Base-by-base conservation (phyloP, 2,329 filamentous ascomycete genomes). In the Fusarium torulosum region DNA sequence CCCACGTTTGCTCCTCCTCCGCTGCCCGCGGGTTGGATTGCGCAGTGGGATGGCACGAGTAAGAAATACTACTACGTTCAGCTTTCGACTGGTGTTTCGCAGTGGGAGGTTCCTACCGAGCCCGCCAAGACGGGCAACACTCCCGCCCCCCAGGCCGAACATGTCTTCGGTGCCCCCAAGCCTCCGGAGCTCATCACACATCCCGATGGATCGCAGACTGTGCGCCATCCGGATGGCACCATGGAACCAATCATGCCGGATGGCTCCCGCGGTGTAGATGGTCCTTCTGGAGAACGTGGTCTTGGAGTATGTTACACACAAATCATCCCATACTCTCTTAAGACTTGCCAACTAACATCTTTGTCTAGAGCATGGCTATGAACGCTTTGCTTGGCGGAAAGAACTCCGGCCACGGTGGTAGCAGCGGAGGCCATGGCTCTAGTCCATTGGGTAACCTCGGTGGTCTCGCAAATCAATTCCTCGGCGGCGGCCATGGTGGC, bases 61-160 rank as follows among this genome's bases (percentile, higher is more conserved):
- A 85, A 82, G 76, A 90, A 90, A 76, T 91, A 90, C 76, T 91
- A 91, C 77, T 91, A 87, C 76, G 90, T 92, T 50, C 89, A 92
- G 77, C 85, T 92, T 54, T 89, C 88, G 53, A 92, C 90, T 9
- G 90, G 90, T 46, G 83, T 87, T 37, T 91, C 90, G 66, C 90
- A 92, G 78, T 92, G 90, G 90, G 90, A 92, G n/a, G 84, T 86
- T 31, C 90, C 90, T 31, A 91, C 87, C 15, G 82, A 87, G 59
- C 84, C 89, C 49, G 89, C 86, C 9, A 88, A 86, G 43, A 84
- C 86, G 21, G 87, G 88, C 64, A 87, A 81, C 74, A 89, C 86
- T 37, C 89, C 86, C 44, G 85, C 80, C 63, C 84, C 83, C 58
- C 81, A 77, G 53, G 72, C 76, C 62, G 86, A 90, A 20, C 88